Conservation (phyloP, 2,329 filamentous ascomycete genomes). For the Erysiphe pulchra region DNA sequence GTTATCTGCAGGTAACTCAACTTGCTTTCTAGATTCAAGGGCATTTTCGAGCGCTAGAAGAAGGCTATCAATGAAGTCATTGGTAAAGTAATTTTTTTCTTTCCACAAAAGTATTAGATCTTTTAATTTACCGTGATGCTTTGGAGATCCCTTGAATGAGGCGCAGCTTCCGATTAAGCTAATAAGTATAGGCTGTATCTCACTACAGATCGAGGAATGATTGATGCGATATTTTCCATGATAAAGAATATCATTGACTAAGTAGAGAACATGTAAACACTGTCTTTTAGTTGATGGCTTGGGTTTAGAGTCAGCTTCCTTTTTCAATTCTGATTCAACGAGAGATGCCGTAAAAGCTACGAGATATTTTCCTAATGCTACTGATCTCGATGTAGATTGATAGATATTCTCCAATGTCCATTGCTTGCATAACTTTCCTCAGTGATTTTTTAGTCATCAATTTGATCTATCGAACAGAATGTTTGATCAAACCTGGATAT, state of each 20-base stretch:
- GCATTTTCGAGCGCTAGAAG: conserved; percentile 27
- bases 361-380: conserved; percentile 51
- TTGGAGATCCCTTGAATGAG: conserved; percentile 32
- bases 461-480: conserved; percentile 11
- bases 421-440: conserved; percentile 56
- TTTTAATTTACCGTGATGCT: conserved; percentile 37
- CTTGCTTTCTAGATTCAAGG: conserved; percentile 9
- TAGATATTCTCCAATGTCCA: conserved; percentile 56
- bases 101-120: conserved; percentile 45
- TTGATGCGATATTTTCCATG: conserved; percentile 30
- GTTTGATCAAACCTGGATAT: conserved; percentile 55
- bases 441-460: conserved; percentile 16
- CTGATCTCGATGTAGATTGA: conserved; percentile 37
- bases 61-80: conserved; percentile 29
- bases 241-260: conserved; percentile 56
- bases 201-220: conserved; percentile 24
- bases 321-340: conserved; percentile 9
- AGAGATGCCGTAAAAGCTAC: conserved; percentile 39
- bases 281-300: conserved; percentile 37
- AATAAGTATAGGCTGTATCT: conserved; percentile 31
- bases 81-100: conserved; percentile 33
- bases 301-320: conserved; percentile 13
- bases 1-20: conserved; percentile 5
- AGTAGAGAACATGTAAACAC: conserved; percentile 49
- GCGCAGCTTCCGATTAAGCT: conserved; percentile 34